Base-by-base conservation (phyloP, 2,329 filamentous ascomycete genomes). In the Penicillium decumbens region DNA sequence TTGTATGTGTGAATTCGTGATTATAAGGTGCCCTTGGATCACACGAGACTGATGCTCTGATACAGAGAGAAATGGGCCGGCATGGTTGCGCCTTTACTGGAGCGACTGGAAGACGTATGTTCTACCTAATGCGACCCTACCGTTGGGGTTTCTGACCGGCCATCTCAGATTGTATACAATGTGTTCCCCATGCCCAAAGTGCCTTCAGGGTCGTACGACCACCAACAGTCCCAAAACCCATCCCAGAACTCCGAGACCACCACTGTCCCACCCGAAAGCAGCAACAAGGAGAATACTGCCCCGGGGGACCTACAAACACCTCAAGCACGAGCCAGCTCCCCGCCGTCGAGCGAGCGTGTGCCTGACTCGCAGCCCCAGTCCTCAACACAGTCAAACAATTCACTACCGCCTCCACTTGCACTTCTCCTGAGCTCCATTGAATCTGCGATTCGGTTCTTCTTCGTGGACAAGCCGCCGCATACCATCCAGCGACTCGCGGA, bases 401-500 rank as follows among this genome's bases (percentile, higher is more conserved):
- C 75, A 15, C 76, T 91, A 12, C 86, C 87, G 2, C 76, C 77
- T 6, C 83, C 84, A 54, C 75, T 92, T 43, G 72, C 77, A 49
- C 76, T 78, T 46, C 80, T 89, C 65, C 72, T 89, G 41, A 66
- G 71, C 51, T 80, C 80, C 49, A 84, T 89, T 45, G 67, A 71
- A 54, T 67, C 65, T 13, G 83, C 84, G 13, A 75, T 95, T 33
- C 76, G 72, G 43, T 77, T 75, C 2, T 80, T 80, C 57, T 98
- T 98, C 70, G 66, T 80, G 20, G 75, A 77, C 3, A 81, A 87
- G 60, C 92, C 93, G 1, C 93, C 93, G 0, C 89, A 97, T 68
- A 97, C 93, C 3, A 81, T 96, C 54, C 93, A 98, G 72, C 87
- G 93, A 33, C 80, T 98, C 20, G 83, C 90, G 20, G 93, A 98